A percentile compares a stretch with the other conserved stretches of the same genome.
Evolutionary conservation across 2,329 filamentous ascomycete species (phyloP).

Genomic region (Penicillium sp.): DNA sequence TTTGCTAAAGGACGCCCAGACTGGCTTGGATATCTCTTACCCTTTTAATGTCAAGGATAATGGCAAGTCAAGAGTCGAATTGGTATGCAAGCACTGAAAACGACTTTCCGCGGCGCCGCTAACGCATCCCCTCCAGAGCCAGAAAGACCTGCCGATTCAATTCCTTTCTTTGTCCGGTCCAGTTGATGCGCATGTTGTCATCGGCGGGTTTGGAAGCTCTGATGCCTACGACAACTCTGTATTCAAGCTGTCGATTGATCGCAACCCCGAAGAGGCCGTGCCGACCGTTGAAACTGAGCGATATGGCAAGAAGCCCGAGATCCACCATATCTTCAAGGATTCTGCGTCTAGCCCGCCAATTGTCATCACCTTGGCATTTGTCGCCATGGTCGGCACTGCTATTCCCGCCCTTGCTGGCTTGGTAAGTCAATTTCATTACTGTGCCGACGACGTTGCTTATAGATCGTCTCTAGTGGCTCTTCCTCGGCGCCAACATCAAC

Average conservation of each 20-base stretch:
- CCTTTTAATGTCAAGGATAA: conserved; percentile 79
- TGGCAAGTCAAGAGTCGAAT: conserved; percentile 78
- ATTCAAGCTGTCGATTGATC: conserved; percentile 69
- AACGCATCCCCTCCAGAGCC: conserved; percentile 57
- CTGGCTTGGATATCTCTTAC: conserved; percentile 82
- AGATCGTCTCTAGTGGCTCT: conserved; percentile 62
- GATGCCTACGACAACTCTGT: conserved; percentile 64
- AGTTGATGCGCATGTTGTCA: conserved; percentile 74
- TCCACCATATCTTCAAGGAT: conserved; percentile 82
- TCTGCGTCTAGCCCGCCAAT: conserved; percentile 78
- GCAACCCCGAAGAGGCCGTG: conserved; percentile 60
- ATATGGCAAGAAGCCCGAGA: conserved; percentile 80
- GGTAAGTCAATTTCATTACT: conserved; percentile 49
- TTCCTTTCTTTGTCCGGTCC: conserved; percentile 66
- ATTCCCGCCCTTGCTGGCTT: conserved; percentile 69
- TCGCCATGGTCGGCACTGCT: conserved; percentile 67
- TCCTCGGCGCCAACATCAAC: conserved; percentile 76
- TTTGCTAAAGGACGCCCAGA: conserved; percentile 68
- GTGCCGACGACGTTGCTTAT: conserved; percentile 6
- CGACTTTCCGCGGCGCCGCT: conserved; percentile 16
- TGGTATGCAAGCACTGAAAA: conserved; percentile 58
- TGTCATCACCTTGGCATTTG: conserved; percentile 75
- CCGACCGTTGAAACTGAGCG: conserved; percentile 67
- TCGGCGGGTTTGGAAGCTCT: conserved; percentile 80
- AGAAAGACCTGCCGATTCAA: conserved; percentile 84